Conservation (phyloP, 345 rosid species). For the Bruguiera gymnorhiza region DNA sequence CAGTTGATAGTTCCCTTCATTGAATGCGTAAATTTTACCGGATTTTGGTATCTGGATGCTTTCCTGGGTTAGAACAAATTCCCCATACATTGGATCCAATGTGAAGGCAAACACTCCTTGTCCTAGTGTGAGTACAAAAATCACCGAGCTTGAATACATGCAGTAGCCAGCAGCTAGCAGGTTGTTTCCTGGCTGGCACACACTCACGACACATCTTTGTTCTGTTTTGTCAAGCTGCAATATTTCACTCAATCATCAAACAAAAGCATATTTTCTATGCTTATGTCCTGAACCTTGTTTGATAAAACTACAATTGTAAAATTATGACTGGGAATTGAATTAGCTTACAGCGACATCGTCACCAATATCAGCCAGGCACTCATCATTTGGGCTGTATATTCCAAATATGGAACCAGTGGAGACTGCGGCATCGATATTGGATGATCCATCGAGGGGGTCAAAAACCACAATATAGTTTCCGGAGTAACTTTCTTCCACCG, state of each 20-base stretch:
- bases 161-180: slow-evolving; percentile 93
- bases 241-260: slow-evolving; percentile 11
- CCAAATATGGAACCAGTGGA: slow-evolving; percentile 97
- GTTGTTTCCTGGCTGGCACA: slow-evolving; percentile 93
- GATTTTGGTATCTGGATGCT: slow-evolving; percentile 76
- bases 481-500: slow-evolving; percentile 90
- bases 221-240: slow-evolving; percentile 57
- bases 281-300: neutral
- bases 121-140: slow-evolving; percentile 80
- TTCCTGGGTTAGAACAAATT: slow-evolving; percentile 85
- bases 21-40: slow-evolving; percentile 80
- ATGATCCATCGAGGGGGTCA: slow-evolving; percentile 95
- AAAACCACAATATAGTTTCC: slow-evolving; percentile 90
- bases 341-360: slow-evolving; percentile 53
- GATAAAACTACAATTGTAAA: neutral
- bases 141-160: slow-evolving; percentile 93
- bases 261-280: neutral
- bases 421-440: slow-evolving; percentile 92
- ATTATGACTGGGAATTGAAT: neutral
- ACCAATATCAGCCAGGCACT: slow-evolving; percentile 65
- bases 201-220: slow-evolving; percentile 71
- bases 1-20: slow-evolving; percentile 90
- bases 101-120: slow-evolving; percentile 79
- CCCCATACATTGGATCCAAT: slow-evolving; percentile 93
- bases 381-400: slow-evolving; percentile 89